Conservation (phyloP, 1,139 yeast genomes). For the Pichia inconspicua region DNA sequence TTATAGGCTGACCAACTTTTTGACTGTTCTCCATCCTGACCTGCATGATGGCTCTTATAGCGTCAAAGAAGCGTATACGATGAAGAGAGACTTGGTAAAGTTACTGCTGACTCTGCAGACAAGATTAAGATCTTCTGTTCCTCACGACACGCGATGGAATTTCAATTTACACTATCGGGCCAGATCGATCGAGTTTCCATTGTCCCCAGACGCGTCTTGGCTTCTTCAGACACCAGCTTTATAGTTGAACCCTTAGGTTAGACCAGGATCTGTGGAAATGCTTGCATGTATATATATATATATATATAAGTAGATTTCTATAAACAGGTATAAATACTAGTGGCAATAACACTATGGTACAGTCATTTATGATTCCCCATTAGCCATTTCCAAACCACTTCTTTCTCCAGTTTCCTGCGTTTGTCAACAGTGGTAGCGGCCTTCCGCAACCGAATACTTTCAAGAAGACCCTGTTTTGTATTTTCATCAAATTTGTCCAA, state of each 20-base stretch:
- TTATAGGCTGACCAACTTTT: neutral
- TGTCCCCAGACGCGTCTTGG: too few relatives aligned
- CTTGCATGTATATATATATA: too few relatives aligned
- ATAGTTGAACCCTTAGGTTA: too few relatives aligned
- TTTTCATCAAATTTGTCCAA: constrained; percentile 19
- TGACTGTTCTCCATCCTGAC: neutral
- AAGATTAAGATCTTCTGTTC: too few relatives aligned
- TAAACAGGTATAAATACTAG: neutral
- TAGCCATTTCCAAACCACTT: constrained; percentile 69
- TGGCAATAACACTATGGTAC: neutral
- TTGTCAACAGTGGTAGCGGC: neutral
- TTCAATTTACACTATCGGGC: too few relatives aligned
- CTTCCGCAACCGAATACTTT: constrained; percentile 5
- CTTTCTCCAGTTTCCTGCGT: constrained; percentile 36
- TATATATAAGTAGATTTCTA: neutral
- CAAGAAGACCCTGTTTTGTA: constrained; percentile 13
- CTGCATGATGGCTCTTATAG: neutral
- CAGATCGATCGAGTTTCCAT: too few relatives aligned
- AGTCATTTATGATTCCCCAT: constrained; percentile 37
- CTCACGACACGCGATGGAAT: too few relatives aligned
- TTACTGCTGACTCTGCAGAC: too few relatives aligned
- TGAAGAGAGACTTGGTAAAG: too few relatives aligned
- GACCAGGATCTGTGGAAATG: too few relatives aligned
- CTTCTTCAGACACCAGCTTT: too few relatives aligned
- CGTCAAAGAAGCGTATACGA: neutral